Evolutionary conservation across 768 basidiomycete species (phyloP).

Genomic region (Hortiboletus flavorubellus): DNA sequence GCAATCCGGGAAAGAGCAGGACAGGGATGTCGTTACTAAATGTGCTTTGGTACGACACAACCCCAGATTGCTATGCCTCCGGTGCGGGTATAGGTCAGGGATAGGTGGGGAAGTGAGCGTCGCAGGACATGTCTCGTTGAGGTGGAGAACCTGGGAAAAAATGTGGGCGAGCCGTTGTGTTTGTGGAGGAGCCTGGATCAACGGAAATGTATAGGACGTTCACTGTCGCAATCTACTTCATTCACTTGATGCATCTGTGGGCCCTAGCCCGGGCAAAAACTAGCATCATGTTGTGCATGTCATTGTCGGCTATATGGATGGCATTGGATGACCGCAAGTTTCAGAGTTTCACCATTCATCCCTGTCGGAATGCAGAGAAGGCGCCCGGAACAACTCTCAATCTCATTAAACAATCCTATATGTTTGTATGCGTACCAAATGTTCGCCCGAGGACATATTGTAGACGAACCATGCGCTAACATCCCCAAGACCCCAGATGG

Average conservation of each 20-base stretch:
- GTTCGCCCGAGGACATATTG: background rate
- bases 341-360: too few relatives aligned
- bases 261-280: background rate
- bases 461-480: constrained; percentile 54
- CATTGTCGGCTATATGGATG: too few relatives aligned
- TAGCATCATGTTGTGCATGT: too few relatives aligned
- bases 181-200: constrained; percentile 66
- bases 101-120: constrained; percentile 31
- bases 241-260: background rate
- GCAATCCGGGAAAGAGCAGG: constrained; percentile 37
- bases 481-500: constrained; percentile 40
- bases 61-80: constrained; percentile 47
- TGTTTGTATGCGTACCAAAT: background rate
- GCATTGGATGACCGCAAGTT: too few relatives aligned
- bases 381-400: too few relatives aligned
- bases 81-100: constrained; percentile 61
- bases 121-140: constrained; percentile 35
- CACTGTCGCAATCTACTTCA: background rate
- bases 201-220: constrained; percentile 13
- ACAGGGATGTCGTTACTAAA: constrained; percentile 64
- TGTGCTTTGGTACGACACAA: constrained; percentile 41
- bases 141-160: constrained; percentile 64
- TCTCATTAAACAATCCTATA: background rate
- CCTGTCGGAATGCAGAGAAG: too few relatives aligned
- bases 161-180: constrained; percentile 60